Evolutionary conservation across 225 moss, liverwort and hornwort species (phyloP).

Genomic region (Sphagnum contortum): DNA sequence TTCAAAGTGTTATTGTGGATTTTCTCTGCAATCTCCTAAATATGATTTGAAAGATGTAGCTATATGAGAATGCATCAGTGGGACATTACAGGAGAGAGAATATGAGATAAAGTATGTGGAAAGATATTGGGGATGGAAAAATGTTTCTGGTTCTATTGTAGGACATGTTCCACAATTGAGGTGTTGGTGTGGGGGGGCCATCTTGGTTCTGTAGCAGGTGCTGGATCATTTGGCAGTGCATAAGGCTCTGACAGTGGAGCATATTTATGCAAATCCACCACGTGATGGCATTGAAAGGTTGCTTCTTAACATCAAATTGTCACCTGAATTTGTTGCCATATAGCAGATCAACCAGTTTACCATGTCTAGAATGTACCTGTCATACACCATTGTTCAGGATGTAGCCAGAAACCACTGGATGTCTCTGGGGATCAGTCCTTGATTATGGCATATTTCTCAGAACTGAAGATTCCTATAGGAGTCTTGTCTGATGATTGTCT

Average conservation of each 20-base stretch:
- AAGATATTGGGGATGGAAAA: background rate
- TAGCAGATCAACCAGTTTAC: too few species aligned
- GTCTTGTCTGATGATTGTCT: too few species aligned
- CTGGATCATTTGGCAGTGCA: constrained; percentile 33
- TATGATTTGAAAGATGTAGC: too few species aligned
- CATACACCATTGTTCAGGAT: too few species aligned
- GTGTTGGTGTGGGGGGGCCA: background rate
- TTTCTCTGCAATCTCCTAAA: too few species aligned
- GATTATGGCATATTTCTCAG: background rate
- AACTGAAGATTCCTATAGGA: background rate
- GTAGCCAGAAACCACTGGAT: too few species aligned
- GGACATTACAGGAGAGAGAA: background rate
- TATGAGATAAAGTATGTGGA: background rate
- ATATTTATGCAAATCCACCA: constrained; percentile 27
- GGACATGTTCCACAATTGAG: background rate
- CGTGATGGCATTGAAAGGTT: constrained; percentile 43
- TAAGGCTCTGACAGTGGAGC: constrained; percentile 21
- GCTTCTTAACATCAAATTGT: background rate
- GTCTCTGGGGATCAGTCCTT: too few species aligned
- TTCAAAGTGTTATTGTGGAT: too few species aligned
- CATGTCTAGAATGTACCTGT: too few species aligned
- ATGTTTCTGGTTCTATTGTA: background rate
- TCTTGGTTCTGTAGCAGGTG: constrained; percentile 13
- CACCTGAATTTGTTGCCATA: too few species aligned
- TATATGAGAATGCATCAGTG: background rate